Evolutionary conservation across 192 early-diverging fungal species (phyloP).

Genomic region (Coemansia sp.): DNA sequence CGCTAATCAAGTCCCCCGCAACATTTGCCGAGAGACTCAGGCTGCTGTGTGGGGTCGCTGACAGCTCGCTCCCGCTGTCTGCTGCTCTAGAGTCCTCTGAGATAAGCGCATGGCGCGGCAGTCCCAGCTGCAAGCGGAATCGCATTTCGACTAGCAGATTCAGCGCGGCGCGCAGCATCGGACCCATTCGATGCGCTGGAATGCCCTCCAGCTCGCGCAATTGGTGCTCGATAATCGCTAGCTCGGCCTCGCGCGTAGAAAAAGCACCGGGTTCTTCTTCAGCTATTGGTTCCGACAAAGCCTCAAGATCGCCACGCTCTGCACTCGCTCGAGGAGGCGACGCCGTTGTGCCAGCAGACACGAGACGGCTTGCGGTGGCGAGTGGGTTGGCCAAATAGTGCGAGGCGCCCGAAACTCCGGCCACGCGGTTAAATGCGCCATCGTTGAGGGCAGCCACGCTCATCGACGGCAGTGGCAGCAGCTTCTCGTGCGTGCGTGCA

Average conservation of each 20-base stretch:
- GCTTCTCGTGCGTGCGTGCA: conserved; percentile 21
- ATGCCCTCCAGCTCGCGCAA: conserved; percentile 42
- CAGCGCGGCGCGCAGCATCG: conserved; percentile 51
- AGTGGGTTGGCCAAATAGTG: conserved; percentile 43
- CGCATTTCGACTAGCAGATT: conserved; percentile 56
- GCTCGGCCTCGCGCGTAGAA: conserved; percentile 43
- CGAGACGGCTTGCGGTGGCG: neutral
- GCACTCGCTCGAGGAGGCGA: neutral
- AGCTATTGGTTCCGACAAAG: neutral
- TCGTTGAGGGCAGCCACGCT: conserved; percentile 38
- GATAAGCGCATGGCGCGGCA: conserved; percentile 18
- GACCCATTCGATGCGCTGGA: conserved; percentile 43
- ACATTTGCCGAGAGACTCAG: neutral
- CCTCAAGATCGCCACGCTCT: neutral
- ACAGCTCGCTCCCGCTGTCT: neutral
- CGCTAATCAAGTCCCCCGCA: conserved; percentile 1
- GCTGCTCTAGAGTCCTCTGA: neutral
- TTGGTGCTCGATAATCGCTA: conserved; percentile 54
- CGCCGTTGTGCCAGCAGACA: neutral
- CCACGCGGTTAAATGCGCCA: conserved; percentile 19
- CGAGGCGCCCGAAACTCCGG: conserved; percentile 33
- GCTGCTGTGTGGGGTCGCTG: neutral
- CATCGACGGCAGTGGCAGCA: conserved; percentile 45
- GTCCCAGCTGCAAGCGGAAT: conserved; percentile 47
- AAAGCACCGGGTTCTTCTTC: neutral